Evolutionary conservation across 176 grass and related monocot genomes (phyloP).

Genomic region (Triticum aestivum): DNA sequence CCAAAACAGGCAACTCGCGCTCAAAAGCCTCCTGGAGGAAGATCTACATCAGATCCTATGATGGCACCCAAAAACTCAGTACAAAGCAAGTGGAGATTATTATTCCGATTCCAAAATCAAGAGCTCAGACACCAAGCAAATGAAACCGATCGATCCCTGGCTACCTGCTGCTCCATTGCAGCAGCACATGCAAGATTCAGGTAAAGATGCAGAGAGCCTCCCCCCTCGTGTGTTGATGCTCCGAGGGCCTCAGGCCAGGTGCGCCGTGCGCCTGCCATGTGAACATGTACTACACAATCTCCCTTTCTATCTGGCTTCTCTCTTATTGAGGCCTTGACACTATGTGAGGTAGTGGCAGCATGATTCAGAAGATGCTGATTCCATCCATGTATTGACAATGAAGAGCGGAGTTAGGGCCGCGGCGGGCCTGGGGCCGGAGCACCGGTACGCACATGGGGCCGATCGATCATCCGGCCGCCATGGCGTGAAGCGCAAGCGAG

Average conservation of each 20-base stretch:
- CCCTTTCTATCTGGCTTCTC: neutral
- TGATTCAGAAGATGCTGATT: slow-evolving; percentile 23
- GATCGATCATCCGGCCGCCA: neutral
- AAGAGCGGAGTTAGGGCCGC: neutral
- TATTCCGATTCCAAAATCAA: neutral
- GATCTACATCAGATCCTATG: neutral
- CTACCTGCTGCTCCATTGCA: neutral
- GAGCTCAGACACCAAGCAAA: neutral
- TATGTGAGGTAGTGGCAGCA: neutral
- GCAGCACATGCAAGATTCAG: slow-evolving; percentile 27
- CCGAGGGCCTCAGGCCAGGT: slow-evolving; percentile 13
- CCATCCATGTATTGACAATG: neutral
- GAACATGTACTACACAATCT: slow-evolving; percentile 38
- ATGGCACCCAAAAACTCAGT: neutral
- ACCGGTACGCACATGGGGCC: neutral
- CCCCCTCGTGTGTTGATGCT: slow-evolving; percentile 29
- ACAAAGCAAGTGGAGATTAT: neutral
- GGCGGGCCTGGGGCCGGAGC: neutral
- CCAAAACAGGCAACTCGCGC: too few relatives aligned
- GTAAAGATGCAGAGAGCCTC: slow-evolving; percentile 7
- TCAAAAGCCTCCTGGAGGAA: neutral
- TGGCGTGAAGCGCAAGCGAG: neutral
- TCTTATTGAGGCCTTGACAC: neutral
- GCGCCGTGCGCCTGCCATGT: slow-evolving; percentile 33
- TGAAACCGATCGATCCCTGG: neutral